Percentiles rank a stretch among this genome's conserved stretches.
Evolutionary conservation across 768 basidiomycete species (phyloP).

Genomic region (Myochromella boudieri): DNA sequence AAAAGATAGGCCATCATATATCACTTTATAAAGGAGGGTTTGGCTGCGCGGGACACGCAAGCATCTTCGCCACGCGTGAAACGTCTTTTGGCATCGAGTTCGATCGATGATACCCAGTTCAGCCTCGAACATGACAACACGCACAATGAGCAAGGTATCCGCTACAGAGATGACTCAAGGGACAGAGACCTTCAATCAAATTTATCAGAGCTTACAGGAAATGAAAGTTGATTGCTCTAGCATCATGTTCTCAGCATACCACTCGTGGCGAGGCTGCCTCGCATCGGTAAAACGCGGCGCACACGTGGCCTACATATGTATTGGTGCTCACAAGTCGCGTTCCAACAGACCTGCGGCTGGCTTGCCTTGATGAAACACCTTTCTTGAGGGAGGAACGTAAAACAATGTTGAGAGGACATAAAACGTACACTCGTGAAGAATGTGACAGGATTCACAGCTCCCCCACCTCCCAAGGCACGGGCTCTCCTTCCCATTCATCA

Average conservation of each 20-base stretch:
- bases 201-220: conserved; percentile 4
- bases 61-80: conserved; percentile 18
- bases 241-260: neutral
- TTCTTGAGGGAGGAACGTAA: conserved; percentile 13
- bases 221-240: conserved; percentile 10
- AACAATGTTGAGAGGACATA: conserved; percentile 5
- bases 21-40: conserved; percentile 37
- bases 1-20: conserved; percentile 24
- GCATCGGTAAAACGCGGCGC: conserved; percentile 2
- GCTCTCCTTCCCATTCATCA: conserved; percentile 81
- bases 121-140: conserved; percentile 7
- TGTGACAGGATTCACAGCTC: conserved; percentile 55
- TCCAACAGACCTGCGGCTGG: neutral
- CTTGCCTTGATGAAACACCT: conserved; percentile 13
- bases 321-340: conserved; percentile 4
- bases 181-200: conserved; percentile 1
- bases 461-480: conserved; percentile 78
- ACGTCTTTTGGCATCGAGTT: conserved; percentile 22
- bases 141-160: conserved; percentile 14
- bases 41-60: conserved; percentile 39
- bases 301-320: conserved; percentile 7
- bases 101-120: conserved; percentile 28
- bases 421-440: too few relatives aligned
- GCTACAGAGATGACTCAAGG: neutral
- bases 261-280: conserved; percentile 2